Evolutionary conservation across 345 rosid species (phyloP).

Genomic region (Mallotus nudiflorus): DNA sequence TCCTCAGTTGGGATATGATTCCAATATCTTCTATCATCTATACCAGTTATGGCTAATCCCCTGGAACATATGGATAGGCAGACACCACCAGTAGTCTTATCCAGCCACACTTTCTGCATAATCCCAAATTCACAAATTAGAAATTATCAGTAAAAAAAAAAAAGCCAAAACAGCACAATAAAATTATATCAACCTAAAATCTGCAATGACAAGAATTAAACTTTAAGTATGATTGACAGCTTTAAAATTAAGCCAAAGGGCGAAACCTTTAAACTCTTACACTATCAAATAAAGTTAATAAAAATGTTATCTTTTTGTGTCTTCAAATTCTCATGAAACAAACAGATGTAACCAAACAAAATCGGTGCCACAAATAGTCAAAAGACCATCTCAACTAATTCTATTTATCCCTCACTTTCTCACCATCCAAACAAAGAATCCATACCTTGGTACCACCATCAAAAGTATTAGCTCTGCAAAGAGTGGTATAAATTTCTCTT

Average conservation of each 20-base stretch:
- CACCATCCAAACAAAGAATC: slow-evolving; percentile 4
- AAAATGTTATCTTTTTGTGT: not conserved
- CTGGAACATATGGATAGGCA: slow-evolving; percentile 66
- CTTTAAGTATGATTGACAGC: not conserved
- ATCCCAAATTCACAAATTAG: slow-evolving; percentile 5
- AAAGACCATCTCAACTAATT: not conserved
- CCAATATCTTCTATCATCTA: slow-evolving; percentile 96
- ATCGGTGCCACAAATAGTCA: no score
- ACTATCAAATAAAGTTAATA: not conserved
- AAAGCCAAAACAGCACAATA: not conserved
- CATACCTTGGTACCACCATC: slow-evolving; percentile 79
- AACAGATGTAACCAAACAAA: slow-evolving; percentile 1
- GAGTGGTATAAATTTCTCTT: slow-evolving; percentile 64
- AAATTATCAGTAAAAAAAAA: slow-evolving; percentile 18
- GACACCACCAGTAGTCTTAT: slow-evolving; percentile 62
- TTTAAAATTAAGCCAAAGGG: not conserved
- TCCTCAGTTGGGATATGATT: slow-evolving; percentile 74
- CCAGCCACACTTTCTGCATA: slow-evolving; percentile 82
- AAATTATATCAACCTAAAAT: not conserved
- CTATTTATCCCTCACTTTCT: not conserved
- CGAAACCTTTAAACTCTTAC: not conserved
- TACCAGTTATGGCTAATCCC: slow-evolving; percentile 74
- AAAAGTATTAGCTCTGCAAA: slow-evolving; percentile 59
- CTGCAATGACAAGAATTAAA: not conserved
- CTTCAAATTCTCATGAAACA: slow-evolving; percentile 14